Conservation (phyloP, 1,284 basidiomycete genomes). For the Pseudozyma sp. region DNA sequence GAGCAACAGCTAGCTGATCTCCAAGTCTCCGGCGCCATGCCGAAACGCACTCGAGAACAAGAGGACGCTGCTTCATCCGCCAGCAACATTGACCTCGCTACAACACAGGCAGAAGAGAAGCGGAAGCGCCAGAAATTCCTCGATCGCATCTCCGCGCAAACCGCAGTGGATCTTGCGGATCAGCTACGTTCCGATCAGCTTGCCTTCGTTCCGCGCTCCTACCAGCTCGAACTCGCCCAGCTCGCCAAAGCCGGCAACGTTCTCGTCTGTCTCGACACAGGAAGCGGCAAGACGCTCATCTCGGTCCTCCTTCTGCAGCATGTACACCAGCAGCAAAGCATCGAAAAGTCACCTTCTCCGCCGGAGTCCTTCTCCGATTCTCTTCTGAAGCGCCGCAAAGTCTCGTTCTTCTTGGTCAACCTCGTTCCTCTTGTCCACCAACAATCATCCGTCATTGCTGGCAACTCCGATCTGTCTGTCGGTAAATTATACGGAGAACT, state of each 20-base stretch:
- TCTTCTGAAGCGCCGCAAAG: slow-evolving; percentile 5
- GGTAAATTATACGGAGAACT: slow-evolving; percentile 50
- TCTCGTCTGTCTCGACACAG: slow-evolving; percentile 58
- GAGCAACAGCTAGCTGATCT: not conserved
- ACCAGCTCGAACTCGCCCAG: slow-evolving; percentile 40
- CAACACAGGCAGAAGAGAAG: not conserved
- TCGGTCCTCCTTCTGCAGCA: slow-evolving; percentile 55
- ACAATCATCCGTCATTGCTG: slow-evolving; percentile 52
- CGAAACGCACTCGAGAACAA: slow-evolving; percentile 11
- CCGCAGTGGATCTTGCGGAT: slow-evolving; percentile 24
- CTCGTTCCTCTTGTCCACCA: slow-evolving; percentile 58
- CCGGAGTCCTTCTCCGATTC: not conserved
- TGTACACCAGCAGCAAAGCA: slow-evolving; percentile 20
- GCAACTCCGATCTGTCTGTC: slow-evolving; percentile 41
- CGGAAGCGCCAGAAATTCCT: slow-evolving; percentile 23
- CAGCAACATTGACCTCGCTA: not conserved
- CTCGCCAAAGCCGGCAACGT: slow-evolving; percentile 43
- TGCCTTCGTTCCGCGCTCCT: slow-evolving; percentile 29
- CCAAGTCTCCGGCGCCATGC: slow-evolving; percentile 13
- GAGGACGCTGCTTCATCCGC: not conserved
- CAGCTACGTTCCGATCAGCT: slow-evolving; percentile 35
- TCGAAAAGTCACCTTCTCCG: not conserved
- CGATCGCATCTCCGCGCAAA: slow-evolving; percentile 21
- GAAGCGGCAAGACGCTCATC: slow-evolving; percentile 62
- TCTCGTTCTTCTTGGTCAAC: slow-evolving; percentile 53